Base-by-base conservation (phyloP, 2,329 filamentous ascomycete genomes). In the Diplodia intermedia region DNA sequence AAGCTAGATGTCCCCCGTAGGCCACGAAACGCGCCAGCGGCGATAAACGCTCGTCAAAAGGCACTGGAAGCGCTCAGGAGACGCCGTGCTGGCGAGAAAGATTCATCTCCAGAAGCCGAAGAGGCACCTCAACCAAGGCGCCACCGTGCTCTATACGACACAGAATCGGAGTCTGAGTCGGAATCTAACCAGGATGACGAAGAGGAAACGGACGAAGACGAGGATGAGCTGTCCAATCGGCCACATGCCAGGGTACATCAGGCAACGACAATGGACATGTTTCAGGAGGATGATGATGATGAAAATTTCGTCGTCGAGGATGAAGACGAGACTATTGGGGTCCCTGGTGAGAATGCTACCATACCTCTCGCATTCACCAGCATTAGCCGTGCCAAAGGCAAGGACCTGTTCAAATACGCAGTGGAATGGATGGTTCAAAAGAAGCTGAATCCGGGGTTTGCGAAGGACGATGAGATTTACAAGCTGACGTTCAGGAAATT, bases 401-500 rank as follows among this genome's bases (percentile, higher is more conserved):
- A 88, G 71, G 88, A 92, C 49, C 87, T 93, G 61, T 94, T 94
- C 80, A 86, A 86, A 57, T 88, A 89, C 72, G 90, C 88, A 0
- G 83, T 94, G 1, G 90, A 93, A 75, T 94, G 91, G 91, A 90
- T 94, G 79, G 89, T 94, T 2, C 90, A 93, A 73, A 91, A 91
- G 75, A 89, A 90, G 72, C 84, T 95, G 62, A 90, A 93, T 71
- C 91, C 91, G 0, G 87, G 83, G 0, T 94, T 93, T 73, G 80
- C 85, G 12, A 84, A 85, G 20, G 80, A 85, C 5, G 87, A 91
- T 69, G 82, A 86, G 8, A 80, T 93, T 14, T 95, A 93, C 76
- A 73, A 79, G 14, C 82, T 91, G 31, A 88, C 91, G 0, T 93
- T 93, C 81, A 80, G 81, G 60, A 92, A 92, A 73, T 82, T 94